A percentile compares a stretch with the other conserved stretches of the same genome.
Evolutionary conservation across 345 rosid species (phyloP).

Genomic region (Euclidium syriacum): DNA sequence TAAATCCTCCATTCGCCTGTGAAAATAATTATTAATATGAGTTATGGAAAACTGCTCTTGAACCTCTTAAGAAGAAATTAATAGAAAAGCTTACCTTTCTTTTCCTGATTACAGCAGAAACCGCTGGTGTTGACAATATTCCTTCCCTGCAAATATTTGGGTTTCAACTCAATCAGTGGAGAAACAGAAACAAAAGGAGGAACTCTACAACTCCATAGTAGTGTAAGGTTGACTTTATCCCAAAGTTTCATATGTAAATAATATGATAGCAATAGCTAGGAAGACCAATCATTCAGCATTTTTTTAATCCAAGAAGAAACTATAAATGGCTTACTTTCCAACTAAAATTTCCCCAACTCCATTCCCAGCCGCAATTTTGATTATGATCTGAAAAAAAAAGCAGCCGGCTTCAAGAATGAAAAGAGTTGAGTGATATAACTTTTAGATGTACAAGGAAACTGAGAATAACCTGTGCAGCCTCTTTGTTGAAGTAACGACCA

Average conservation of each 20-base stretch:
- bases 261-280: neutral
- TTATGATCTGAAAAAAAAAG: constrained; percentile 60
- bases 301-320: neutral
- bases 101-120: constrained; percentile 86
- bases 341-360: constrained; percentile 80
- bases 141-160: constrained; percentile 60
- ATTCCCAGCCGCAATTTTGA: constrained; percentile 95
- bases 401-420: neutral
- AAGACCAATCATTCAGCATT: neutral
- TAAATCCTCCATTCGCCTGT: constrained; percentile 93
- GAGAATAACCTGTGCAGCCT: constrained; percentile 74
- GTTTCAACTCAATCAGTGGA: constrained; percentile 5
- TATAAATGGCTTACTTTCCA: constrained; percentile 48
- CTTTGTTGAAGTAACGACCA: constrained; percentile 79
- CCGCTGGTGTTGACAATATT: constrained; percentile 82
- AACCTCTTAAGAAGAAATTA: neutral
- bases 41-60: neutral
- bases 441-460: neutral
- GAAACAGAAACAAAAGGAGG: neutral
- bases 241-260: neutral
- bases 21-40: neutral
- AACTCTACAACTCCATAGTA: neutral
- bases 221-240: neutral
- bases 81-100: constrained; percentile 48
- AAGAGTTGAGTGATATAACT: neutral